A percentile compares a stretch with the other conserved stretches of the same genome.
phyloP scores from a whole-genome alignment of 352 stramenopile genomes.

The Globisporangium spiculum region DNA sequence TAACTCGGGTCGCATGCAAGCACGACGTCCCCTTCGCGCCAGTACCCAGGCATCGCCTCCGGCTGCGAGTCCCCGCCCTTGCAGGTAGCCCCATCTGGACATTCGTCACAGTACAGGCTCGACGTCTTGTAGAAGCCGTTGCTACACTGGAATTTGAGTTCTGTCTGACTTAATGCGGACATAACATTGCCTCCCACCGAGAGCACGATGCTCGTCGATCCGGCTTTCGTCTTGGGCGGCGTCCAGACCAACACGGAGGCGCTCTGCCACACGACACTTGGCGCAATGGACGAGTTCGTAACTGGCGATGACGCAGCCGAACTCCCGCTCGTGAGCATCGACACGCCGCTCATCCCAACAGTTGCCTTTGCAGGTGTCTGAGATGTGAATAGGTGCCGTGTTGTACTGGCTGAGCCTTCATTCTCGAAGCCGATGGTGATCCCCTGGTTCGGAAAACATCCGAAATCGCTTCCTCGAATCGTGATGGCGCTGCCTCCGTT shows the following conservation, averaged over 20 bases:
- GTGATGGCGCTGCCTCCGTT: conserved; percentile 60
- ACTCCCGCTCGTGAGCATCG: conserved; percentile 3
- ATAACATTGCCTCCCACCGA: conserved; percentile 61
- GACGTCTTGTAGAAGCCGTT: conserved; percentile 48
- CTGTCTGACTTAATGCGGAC: conserved; percentile 51
- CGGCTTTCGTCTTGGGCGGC: conserved; percentile 55
- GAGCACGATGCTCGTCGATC: conserved; percentile 47
- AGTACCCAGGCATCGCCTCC: conserved; percentile 47
- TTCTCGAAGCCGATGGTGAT: conserved; percentile 49
- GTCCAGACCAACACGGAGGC: conserved; percentile 47
- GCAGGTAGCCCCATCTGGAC: conserved; percentile 46
- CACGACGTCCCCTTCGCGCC: conserved; percentile 52
- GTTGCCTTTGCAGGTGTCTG: background rate
- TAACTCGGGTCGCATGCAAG: conserved; percentile 53
- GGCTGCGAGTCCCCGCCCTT: conserved; percentile 46
- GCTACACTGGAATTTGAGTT: conserved; percentile 65
- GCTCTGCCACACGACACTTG: conserved; percentile 48
- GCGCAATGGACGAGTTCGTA: conserved; percentile 11
- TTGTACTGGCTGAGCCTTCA: conserved; percentile 1
- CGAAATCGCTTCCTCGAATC: conserved; percentile 62
- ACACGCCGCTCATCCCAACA: background rate
- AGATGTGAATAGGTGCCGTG: conserved; percentile 2
- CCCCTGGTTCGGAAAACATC: conserved; percentile 56
- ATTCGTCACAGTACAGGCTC: conserved; percentile 46
- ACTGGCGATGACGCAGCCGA: background rate